These are phyloP conservation scores for Termitomyces sp. DNA, from an alignment of 768 basidiomycete genomes.

Conservation along the genomic window DNA sequence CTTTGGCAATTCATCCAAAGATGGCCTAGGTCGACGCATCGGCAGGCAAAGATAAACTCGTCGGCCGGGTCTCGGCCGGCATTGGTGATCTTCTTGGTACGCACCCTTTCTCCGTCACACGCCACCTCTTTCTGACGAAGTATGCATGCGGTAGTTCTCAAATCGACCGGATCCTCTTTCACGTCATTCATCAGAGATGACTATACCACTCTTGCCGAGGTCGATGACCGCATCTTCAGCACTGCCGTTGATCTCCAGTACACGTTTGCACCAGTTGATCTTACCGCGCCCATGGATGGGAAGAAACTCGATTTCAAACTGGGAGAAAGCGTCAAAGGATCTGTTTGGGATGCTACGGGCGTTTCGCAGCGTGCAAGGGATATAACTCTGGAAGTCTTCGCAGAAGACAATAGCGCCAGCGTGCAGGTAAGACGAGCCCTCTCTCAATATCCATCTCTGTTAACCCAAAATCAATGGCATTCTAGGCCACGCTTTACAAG, in stretches of 20 bases:
- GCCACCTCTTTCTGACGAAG: not conserved
- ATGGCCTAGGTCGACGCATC: constrained; percentile 61
- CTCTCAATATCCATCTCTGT: not conserved
- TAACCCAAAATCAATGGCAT: too few relatives aligned
- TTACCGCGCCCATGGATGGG: constrained; percentile 49
- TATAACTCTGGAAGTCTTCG: constrained; percentile 79
- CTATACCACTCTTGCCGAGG: constrained; percentile 83
- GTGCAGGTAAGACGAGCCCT: constrained; percentile 63
- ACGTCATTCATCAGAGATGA: constrained; percentile 80
- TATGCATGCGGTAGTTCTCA: constrained; percentile 61
- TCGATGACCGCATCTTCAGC: constrained; percentile 87
- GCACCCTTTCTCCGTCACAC: constrained; percentile 18
- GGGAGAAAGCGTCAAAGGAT: constrained; percentile 38
- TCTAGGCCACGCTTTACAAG: constrained; percentile 87
- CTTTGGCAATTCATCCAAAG: not conserved
- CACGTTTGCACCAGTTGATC: constrained; percentile 49
- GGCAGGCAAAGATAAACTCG: constrained; percentile 57
- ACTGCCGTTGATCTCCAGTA: constrained; percentile 83
- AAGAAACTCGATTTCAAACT: constrained; percentile 52
- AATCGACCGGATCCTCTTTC: constrained; percentile 87
- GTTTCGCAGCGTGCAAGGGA: constrained; percentile 54
- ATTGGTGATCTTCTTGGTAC: constrained; percentile 79
- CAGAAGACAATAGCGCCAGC: constrained; percentile 84
- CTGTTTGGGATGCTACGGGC: constrained; percentile 56
- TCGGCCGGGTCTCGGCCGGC: constrained; percentile 65